Conservation (phyloP, 2,329 filamentous ascomycete species). For the Colletotrichum viniferum region DNA sequence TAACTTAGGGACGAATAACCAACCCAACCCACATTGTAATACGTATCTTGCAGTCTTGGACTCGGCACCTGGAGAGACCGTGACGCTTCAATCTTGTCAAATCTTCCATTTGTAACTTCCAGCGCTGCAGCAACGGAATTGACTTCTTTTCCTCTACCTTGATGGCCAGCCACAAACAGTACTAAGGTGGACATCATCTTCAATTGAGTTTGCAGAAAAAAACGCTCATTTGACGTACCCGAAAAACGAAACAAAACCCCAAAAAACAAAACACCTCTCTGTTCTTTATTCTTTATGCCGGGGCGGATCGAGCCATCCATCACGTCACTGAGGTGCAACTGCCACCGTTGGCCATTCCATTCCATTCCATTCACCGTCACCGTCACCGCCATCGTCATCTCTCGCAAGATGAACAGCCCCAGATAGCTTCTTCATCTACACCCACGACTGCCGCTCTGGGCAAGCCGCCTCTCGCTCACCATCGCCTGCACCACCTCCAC, state of each 20-base stretch:
- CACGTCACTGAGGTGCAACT: neutral
- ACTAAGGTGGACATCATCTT: neutral
- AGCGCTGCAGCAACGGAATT: neutral
- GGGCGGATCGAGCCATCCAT: neutral
- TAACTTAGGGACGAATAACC: neutral
- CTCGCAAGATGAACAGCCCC: neutral
- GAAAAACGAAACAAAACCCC: neutral
- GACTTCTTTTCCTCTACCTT: neutral
- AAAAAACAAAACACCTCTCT: neutral
- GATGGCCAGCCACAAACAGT: neutral
- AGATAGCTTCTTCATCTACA: neutral
- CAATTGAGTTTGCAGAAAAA: neutral
- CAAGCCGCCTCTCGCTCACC: neutral
- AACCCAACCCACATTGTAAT: neutral
- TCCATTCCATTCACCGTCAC: neutral
- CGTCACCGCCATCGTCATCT: conserved; percentile 11
- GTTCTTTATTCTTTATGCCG: neutral
- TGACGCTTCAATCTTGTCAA: no score
- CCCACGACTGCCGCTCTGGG: neutral
- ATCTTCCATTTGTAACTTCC: neutral
- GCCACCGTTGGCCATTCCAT: neutral
- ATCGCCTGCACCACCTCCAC: neutral
- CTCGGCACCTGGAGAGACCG: neutral
- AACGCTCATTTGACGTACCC: neutral
- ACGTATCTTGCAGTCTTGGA: neutral